Conservation (phyloP, 1,284 basidiomycete species). For the Leccinum fuscescens region DNA sequence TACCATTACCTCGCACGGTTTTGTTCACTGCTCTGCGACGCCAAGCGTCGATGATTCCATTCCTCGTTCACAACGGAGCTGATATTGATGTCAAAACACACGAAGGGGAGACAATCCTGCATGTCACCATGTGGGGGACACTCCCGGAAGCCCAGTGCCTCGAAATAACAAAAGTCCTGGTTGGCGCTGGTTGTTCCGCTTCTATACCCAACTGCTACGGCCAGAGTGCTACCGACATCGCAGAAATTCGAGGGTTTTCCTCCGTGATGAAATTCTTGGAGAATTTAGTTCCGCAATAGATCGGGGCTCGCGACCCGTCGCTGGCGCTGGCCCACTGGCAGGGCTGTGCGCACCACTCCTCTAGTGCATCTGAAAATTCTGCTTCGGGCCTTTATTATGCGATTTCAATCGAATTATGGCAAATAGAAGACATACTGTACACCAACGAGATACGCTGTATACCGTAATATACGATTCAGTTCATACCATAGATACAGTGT, state of each 20-base stretch:
- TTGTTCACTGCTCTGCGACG: not conserved
- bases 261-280: not conserved
- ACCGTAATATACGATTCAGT: too few species aligned
- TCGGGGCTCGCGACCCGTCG: too few species aligned
- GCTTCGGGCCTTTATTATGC: too few species aligned
- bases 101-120: not conserved
- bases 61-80: not conserved
- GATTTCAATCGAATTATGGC: too few species aligned
- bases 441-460: too few species aligned
- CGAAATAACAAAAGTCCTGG: not conserved
- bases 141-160: not conserved
- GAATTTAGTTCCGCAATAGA: not conserved
- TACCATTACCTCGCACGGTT: not conserved
- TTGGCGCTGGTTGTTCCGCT: not conserved
- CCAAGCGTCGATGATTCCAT: not conserved
- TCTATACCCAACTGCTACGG: not conserved
- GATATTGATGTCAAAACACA: not conserved
- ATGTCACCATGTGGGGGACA: not conserved
- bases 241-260: not conserved
- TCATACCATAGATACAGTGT: too few species aligned
- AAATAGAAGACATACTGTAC: too few species aligned
- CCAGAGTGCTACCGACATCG: not conserved
- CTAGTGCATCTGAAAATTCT: too few species aligned
- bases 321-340: too few species aligned
- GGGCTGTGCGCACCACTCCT: too few species aligned